Evolutionary conservation across 2,329 filamentous ascomycete species (phyloP).

Genomic region (Exophiala calicioides): DNA sequence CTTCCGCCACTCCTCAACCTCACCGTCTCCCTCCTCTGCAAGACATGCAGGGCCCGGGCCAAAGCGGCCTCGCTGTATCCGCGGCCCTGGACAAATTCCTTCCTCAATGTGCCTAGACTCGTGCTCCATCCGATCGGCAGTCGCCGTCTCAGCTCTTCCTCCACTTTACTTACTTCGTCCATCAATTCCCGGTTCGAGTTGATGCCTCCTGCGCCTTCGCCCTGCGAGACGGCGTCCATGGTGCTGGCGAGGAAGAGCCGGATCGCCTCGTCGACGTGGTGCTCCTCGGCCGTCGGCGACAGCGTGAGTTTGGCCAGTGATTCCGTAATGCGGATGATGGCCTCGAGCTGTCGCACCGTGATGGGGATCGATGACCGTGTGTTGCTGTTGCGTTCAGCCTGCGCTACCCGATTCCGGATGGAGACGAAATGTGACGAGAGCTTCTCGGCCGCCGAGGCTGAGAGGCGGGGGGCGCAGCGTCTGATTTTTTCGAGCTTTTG

Average conservation of each 20-base stretch:
- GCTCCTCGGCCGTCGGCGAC: conserved; percentile 80
- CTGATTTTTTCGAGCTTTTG: conserved; percentile 51
- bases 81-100: conserved; percentile 89
- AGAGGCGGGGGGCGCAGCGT: conserved; percentile 88
- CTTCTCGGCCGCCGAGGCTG: conserved; percentile 88
- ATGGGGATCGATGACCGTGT: conserved; percentile 92
- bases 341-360: conserved; percentile 94
- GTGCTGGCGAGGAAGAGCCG: conserved; percentile 93
- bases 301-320: conserved; percentile 89
- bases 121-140: conserved; percentile 96
- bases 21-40: conserved; percentile 80
- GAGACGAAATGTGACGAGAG: conserved; percentile 96
- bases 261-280: conserved; percentile 96
- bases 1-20: conserved; percentile 52
- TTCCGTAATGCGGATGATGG: conserved; percentile 95
- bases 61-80: conserved; percentile 86
- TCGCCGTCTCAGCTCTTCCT: conserved; percentile 82
- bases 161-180: conserved; percentile 82
- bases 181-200: conserved; percentile 80
- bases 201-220: conserved; percentile 62
- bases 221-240: conserved; percentile 96
- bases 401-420: conserved; percentile 90
- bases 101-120: conserved; percentile 77
- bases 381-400: conserved; percentile 85
- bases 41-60: conserved; percentile 78